Percentiles rank a stretch among this genome's conserved stretches.
phyloP scores from a whole-genome alignment of 1,139 yeast species.

The Yamadazyma conglobata region DNA sequence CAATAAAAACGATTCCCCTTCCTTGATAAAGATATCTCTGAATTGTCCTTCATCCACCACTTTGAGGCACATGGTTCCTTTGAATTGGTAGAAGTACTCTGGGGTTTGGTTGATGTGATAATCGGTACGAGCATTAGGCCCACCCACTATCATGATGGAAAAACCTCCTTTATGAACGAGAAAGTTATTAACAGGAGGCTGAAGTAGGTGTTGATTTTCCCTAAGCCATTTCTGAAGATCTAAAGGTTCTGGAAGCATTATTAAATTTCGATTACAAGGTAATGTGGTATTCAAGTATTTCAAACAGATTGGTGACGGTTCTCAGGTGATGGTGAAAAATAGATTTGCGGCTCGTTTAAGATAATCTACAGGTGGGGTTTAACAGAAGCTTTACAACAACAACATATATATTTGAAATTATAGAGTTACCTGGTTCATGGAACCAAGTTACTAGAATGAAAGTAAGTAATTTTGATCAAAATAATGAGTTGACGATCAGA shows the following conservation, averaged over 20 bases:
- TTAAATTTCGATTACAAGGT: background rate
- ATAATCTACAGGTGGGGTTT: no score
- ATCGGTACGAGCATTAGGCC: constrained; percentile 91
- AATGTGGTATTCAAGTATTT: no score
- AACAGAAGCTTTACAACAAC: no score
- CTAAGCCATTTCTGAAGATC: constrained; percentile 77
- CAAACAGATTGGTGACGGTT: no score
- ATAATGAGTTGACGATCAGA: no score
- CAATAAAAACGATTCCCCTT: constrained; percentile 83
- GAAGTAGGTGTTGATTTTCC: constrained; percentile 69
- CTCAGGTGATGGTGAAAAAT: no score
- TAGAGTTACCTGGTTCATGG: no score
- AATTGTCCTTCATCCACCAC: constrained; percentile 81
- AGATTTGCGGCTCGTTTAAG: no score
- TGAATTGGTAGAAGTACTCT: constrained; percentile 85
- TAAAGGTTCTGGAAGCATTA: constrained; percentile 68
- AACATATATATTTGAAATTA: no score
- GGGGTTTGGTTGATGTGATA: constrained; percentile 94
- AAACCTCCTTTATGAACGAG: constrained; percentile 90
- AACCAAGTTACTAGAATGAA: no score
- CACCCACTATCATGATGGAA: constrained; percentile 93
- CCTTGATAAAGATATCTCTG: constrained; percentile 68
- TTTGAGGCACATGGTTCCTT: constrained; percentile 79
- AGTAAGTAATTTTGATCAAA: no score
- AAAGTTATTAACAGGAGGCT: constrained; percentile 90